Base-by-base conservation (phyloP, 768 basidiomycete genomes). In the Boletus sp. region DNA sequence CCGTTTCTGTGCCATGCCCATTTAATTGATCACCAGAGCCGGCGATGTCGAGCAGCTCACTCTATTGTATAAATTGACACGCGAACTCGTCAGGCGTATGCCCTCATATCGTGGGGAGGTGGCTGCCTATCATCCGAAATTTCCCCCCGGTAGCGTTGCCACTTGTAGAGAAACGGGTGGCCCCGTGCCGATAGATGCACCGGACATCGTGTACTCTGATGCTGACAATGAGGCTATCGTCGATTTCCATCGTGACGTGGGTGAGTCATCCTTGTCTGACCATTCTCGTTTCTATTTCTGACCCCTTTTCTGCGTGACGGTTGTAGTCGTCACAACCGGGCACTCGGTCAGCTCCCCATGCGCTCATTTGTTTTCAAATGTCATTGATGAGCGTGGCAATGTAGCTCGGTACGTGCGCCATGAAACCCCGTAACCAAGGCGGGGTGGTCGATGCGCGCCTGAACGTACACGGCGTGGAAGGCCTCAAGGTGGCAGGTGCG, bases 71-170 rank as follows among this genome's bases (percentile, higher is more conserved):
- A 88, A 87, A 60, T 77, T 76, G 52, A 52, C 65, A 4, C 76
- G 85, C 1, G 85, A 88, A 69, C 59, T 82, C 10, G 71, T 74
- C 4, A 78, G 86, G 36, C 80, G 86, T 14, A 80, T 86, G 79
- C 63, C 72, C 7, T 48, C 48, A 7, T 70, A 66, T 50, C 64
- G 67, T 0, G 68, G 68, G 29, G 68, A 68, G 41, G 47, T 54
- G 1, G 9, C 56, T 17, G 11, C n/a, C 0, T 8, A 28, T 15
- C 67, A 70, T 29, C 77, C 77, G 2, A 20, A 53, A 7, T 78
- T 78, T 48, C 40, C 66, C 0, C 47, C 50, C 1, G 65, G 61
- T 2, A 70, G 77, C 39, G 28, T 55, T 6, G 75, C 77, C 0
- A 50, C 59, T 1, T 68, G 69, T 39, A 57, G 39, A 17, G 67